Percentiles rank a stretch among this genome's conserved stretches.
phyloP scores from a whole-genome alignment of 345 rosid species.

The Euphorbia peplus region DNA sequence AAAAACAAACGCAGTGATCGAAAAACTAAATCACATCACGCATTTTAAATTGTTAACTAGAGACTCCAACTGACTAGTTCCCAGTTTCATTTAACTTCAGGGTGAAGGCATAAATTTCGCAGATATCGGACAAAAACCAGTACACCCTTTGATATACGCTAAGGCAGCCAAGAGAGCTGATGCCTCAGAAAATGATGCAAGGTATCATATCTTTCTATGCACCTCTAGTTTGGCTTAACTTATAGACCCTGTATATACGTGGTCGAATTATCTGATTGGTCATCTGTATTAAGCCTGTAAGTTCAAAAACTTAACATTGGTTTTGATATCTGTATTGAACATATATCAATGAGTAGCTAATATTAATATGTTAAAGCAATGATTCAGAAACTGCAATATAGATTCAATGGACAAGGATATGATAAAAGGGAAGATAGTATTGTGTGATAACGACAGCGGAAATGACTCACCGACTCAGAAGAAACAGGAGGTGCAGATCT shows the following conservation, averaged over 20 bases:
- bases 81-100: slow-evolving; percentile 26
- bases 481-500: slow-evolving; percentile 37
- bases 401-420: slow-evolving; percentile 40
- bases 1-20: too few species aligned
- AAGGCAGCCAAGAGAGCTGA: slow-evolving; percentile 47
- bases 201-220: slow-evolving; percentile 30
- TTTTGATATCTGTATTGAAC: too few species aligned
- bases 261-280: too few species aligned
- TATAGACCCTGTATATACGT: too few species aligned
- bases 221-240: neutral
- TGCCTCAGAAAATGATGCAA: slow-evolving; percentile 40
- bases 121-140: slow-evolving; percentile 43
- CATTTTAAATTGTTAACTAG: too few species aligned
- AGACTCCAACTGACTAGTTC: too few species aligned
- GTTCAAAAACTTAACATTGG: too few species aligned
- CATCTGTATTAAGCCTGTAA: too few species aligned
- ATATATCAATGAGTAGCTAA: neutral
- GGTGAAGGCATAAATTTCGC: slow-evolving; percentile 77
- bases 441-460: slow-evolving; percentile 44
- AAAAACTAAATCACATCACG: too few species aligned
- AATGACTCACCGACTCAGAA: slow-evolving; percentile 16
- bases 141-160: slow-evolving; percentile 51
- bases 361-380: neutral
- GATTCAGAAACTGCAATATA: slow-evolving; percentile 48
- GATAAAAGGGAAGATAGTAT: slow-evolving; percentile 65